Evolutionary conservation across 495 filamentous ascomycete species (phyloP).

Genomic region (Parmelia sp.): DNA sequence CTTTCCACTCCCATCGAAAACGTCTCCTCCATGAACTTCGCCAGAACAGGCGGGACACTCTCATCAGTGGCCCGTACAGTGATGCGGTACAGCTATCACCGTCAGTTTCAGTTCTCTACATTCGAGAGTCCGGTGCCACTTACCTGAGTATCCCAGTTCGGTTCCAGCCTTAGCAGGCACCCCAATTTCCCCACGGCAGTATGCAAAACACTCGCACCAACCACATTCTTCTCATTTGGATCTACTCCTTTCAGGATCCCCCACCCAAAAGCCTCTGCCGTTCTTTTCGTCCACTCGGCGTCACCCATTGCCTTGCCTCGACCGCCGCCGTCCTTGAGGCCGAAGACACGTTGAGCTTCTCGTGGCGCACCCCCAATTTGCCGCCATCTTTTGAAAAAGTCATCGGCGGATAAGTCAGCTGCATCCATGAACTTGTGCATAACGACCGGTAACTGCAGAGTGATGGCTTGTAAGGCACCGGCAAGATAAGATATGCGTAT

Average conservation of each 20-base stretch:
- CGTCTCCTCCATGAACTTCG: slow-evolving; percentile 80
- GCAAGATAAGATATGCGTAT: slow-evolving; percentile 92
- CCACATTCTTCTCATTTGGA: slow-evolving; percentile 85
- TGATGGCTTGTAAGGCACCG: slow-evolving; percentile 87
- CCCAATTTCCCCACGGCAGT: slow-evolving; percentile 87
- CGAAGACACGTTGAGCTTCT: slow-evolving; percentile 83
- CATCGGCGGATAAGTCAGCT: slow-evolving; percentile 72
- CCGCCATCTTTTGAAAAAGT: slow-evolving; percentile 98
- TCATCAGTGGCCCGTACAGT: slow-evolving; percentile 95
- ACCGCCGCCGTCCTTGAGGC: slow-evolving; percentile 42
- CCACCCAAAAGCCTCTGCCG: slow-evolving; percentile 81
- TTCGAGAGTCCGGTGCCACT: slow-evolving; percentile 20
- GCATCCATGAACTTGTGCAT: slow-evolving; percentile 96
- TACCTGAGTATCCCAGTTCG: slow-evolving; percentile 87
- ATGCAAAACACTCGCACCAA: slow-evolving; percentile 85
- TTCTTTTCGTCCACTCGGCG: slow-evolving; percentile 55
- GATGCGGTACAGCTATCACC: slow-evolving; percentile 78
- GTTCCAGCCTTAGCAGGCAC: slow-evolving; percentile 87
- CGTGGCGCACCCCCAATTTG: slow-evolving; percentile 87
- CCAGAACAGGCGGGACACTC: slow-evolving; percentile 66
- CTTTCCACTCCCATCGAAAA: slow-evolving; percentile 49
- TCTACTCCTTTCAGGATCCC: slow-evolving; percentile 79
- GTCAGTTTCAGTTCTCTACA: not conserved
- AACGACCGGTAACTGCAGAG: slow-evolving; percentile 80
- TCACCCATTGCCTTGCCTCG: slow-evolving; percentile 42